These are phyloP conservation scores for Pythium apleroticum DNA, from an alignment of 352 stramenopile genomes.

Conservation along the genomic window DNA sequence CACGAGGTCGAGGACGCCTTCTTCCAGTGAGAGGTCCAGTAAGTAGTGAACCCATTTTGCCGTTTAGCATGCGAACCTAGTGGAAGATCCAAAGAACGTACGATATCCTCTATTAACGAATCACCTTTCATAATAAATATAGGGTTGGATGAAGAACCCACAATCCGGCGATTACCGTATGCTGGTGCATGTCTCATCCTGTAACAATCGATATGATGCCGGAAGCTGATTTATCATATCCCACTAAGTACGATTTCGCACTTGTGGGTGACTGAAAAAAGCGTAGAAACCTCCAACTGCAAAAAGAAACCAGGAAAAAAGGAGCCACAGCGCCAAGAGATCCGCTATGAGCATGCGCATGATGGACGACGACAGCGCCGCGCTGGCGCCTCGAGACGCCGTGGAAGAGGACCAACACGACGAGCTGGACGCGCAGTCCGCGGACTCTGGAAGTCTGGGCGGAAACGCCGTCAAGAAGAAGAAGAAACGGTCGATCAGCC, in stretches of 20 bases:
- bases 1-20: constrained; percentile 67
- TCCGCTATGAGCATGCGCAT: constrained; percentile 37
- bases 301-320: constrained; percentile 8
- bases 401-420: constrained; percentile 15
- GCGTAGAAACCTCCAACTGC: neutral
- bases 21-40: too few relatives aligned
- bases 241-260: constrained; percentile 1
- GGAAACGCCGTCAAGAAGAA: constrained; percentile 17
- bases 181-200: neutral
- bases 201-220: neutral
- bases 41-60: neutral
- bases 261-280: neutral
- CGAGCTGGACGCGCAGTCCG: constrained; percentile 20
- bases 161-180: neutral
- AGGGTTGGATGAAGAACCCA: neutral
- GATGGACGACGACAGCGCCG: constrained; percentile 23
- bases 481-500: constrained; percentile 24
- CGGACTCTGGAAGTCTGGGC: constrained; percentile 12
- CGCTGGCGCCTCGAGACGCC: neutral
- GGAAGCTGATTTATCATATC: constrained; percentile 3
- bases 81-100: neutral
- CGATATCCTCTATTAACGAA: neutral
- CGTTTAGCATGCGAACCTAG: neutral
- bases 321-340: neutral
- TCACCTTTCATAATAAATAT: neutral